phyloP scores from a whole-genome alignment of 176 grass and related monocot species.

The Zoysia pacifica region DNA sequence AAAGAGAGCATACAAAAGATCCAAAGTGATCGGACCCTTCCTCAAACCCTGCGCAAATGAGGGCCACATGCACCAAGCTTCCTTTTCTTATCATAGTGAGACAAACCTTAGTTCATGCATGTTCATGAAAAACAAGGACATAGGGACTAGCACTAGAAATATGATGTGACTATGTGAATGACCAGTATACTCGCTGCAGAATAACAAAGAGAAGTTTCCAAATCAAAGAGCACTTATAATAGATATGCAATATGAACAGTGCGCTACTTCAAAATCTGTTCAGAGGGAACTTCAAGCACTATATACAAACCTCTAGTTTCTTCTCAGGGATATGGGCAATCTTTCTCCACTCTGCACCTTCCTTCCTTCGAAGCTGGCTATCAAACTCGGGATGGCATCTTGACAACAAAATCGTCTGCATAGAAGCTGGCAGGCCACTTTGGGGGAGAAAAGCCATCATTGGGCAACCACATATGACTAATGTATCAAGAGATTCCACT shows the following conservation, averaged over 20 bases:
- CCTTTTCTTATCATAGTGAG: no score
- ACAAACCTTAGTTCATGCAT: not conserved
- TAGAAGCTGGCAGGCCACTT: conserved; percentile 38
- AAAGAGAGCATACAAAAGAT: no score
- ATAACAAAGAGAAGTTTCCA: not conserved
- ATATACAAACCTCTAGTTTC: conserved; percentile 44
- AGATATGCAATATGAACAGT: not conserved
- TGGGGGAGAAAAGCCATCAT: conserved; percentile 46
- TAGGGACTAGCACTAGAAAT: not conserved
- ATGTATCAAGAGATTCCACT: conserved; percentile 36
- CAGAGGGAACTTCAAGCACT: not conserved
- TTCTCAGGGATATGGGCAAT: conserved; percentile 41
- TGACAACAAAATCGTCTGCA: conserved; percentile 27
- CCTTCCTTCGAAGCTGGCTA: conserved; percentile 26
- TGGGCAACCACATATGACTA: conserved; percentile 43
- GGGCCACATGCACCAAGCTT: no score
- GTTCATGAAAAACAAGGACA: not conserved
- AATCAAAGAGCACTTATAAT: conserved; percentile 7
- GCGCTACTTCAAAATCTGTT: conserved; percentile 1
- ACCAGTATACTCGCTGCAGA: not conserved
- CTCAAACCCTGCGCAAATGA: no score
- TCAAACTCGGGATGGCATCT: conserved; percentile 47
- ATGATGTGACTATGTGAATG: not conserved
- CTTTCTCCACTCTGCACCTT: conserved; percentile 49
- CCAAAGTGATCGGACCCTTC: no score